These are phyloP conservation scores for Coemansia sp. DNA, from an alignment of 371 early-diverging fungal species.

Conservation along the genomic window DNA sequence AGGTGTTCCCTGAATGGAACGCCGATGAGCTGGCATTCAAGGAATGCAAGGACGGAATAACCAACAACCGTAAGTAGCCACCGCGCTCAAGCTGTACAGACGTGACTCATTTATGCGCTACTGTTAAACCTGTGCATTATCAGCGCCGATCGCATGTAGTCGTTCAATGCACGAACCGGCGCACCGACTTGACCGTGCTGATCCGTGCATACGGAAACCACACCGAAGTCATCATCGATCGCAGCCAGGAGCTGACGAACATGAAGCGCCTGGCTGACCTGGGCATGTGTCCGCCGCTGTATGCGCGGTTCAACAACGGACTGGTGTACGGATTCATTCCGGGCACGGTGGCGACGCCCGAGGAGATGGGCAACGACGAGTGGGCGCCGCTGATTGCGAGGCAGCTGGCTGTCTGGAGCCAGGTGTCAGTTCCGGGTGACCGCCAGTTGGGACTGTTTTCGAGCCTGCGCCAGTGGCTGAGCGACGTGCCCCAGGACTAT, in stretches of 20 bases:
- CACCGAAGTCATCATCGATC: conserved; percentile 84
- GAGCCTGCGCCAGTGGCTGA: conserved; percentile 79
- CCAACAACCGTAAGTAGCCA: conserved; percentile 75
- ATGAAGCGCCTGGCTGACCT: conserved; percentile 71
- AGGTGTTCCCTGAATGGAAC: conserved; percentile 76
- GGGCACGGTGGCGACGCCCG: conserved; percentile 66
- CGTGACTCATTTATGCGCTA: neutral
- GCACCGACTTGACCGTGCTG: conserved; percentile 65
- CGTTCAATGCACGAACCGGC: conserved; percentile 69
- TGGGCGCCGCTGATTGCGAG: conserved; percentile 76
- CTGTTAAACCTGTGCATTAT: neutral
- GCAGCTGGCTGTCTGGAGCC: conserved; percentile 81
- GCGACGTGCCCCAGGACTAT: conserved; percentile 71
- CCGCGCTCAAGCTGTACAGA: neutral
- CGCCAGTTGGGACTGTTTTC: conserved; percentile 66
- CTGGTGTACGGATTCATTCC: conserved; percentile 87
- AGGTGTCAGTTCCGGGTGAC: conserved; percentile 60
- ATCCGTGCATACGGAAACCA: conserved; percentile 88
- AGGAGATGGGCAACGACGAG: conserved; percentile 70
- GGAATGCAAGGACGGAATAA: conserved; percentile 91
- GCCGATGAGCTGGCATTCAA: conserved; percentile 57
- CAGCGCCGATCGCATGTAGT: conserved; percentile 53
- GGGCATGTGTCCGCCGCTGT: conserved; percentile 76
- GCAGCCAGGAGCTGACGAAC: conserved; percentile 85
- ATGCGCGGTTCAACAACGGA: conserved; percentile 86